Conservation (phyloP, 176 grass and related monocot genomes). For the Avena insularis region DNA sequence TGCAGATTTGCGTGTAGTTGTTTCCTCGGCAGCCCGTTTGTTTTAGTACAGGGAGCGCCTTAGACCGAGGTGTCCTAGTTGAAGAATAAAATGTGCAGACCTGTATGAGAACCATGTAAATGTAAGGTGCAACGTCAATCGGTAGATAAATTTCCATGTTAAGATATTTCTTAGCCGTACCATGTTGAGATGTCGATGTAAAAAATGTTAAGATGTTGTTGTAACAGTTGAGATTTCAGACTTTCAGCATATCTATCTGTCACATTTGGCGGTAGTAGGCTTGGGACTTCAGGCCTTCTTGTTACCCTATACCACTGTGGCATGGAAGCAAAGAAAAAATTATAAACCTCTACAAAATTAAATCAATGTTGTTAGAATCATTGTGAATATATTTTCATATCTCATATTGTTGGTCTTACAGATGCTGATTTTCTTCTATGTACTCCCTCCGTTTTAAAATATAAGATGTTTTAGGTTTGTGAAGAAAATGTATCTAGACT, state of each 20-base stretch:
- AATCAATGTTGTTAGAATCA: too few species aligned
- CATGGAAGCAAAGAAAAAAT: too few species aligned
- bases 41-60: conserved; percentile 15
- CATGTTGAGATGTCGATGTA: neutral
- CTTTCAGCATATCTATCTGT: neutral
- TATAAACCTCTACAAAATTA: too few species aligned
- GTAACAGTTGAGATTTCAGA: neutral
- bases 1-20: neutral
- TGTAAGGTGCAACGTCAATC: neutral
- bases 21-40: conserved; percentile 2
- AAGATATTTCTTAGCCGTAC: neutral
- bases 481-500: too few species aligned
- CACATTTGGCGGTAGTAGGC: neutral
- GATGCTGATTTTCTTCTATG: too few species aligned
- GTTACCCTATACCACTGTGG: too few species aligned
- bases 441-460: too few species aligned
- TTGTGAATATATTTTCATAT: too few species aligned
- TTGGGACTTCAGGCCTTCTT: too few species aligned
- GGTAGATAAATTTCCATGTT: neutral
- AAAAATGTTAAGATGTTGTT: neutral
- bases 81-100: conserved; percentile 39
- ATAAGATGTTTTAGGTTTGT: too few species aligned
- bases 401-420: too few species aligned
- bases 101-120: neutral
- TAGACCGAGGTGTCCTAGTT: neutral